phyloP scores from a whole-genome alignment of 2,329 filamentous ascomycete genomes.

The Ceratocystis papillata region DNA sequence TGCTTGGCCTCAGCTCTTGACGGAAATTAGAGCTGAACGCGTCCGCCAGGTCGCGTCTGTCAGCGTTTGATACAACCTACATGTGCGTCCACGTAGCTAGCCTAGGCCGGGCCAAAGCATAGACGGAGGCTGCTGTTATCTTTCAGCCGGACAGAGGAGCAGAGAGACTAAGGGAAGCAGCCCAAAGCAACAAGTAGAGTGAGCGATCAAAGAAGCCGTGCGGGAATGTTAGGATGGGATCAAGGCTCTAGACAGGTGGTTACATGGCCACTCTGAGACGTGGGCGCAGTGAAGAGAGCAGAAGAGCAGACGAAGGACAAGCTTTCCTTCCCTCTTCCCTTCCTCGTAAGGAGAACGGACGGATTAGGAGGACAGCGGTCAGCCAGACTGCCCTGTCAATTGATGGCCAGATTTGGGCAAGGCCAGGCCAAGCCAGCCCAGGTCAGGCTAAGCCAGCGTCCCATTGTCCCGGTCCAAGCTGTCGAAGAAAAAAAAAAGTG shows the following conservation, averaged over 20 bases:
- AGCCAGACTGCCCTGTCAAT: neutral
- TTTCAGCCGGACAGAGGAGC: neutral
- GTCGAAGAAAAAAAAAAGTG: neutral
- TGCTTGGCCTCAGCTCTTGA: slow-evolving; percentile 8
- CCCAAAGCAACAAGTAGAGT: neutral
- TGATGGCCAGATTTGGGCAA: neutral
- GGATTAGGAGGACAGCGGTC: neutral
- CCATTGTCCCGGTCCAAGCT: slow-evolving; percentile 10
- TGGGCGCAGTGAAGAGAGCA: neutral
- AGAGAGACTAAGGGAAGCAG: neutral
- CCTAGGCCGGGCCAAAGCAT: no score
- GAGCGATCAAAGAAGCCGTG: neutral
- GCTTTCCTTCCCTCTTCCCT: no score
- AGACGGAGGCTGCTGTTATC: neutral
- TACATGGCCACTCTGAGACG: slow-evolving; percentile 1
- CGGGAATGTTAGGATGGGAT: neutral
- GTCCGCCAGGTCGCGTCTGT: neutral
- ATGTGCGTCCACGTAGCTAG: no score
- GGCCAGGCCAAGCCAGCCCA: neutral
- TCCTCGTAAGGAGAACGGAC: no score
- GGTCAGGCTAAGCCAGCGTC: neutral
- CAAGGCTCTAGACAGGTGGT: neutral
- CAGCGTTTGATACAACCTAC: neutral
- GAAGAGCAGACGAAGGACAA: neutral
- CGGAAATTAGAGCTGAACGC: slow-evolving; percentile 12